Evolutionary conservation across 179 eudicot species (phyloP).

Genomic region (Pouteria campechiana): DNA sequence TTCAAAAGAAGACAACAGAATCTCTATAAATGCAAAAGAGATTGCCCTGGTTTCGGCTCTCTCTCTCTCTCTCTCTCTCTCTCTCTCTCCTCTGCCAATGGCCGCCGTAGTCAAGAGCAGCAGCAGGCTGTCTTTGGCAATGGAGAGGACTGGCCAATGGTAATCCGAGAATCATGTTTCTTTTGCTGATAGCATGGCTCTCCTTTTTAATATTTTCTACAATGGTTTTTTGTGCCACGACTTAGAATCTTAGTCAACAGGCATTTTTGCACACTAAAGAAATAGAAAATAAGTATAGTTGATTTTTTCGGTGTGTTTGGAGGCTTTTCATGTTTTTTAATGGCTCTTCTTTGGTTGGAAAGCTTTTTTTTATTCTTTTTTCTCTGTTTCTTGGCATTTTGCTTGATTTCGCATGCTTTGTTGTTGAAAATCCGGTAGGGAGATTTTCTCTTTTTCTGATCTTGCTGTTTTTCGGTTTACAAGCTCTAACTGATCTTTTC

Average conservation of each 20-base stretch:
- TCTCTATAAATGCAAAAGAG: no score
- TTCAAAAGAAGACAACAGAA: no score
- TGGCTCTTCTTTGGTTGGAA: neutral
- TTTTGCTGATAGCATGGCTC: neutral
- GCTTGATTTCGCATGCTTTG: no score
- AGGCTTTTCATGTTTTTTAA: no score
- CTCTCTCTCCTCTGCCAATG: neutral
- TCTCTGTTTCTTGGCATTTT: neutral
- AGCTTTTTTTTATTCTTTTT: neutral
- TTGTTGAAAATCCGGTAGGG: no score
- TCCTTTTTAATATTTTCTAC: neutral
- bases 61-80: conserved; percentile 1
- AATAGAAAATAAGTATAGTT: neutral
- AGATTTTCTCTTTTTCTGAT: no score
- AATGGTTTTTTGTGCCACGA: neutral
- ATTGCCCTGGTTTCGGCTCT: no score
- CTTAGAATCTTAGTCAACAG: neutral
- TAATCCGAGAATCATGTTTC: conserved; percentile 3
- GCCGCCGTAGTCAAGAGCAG: conserved; percentile 13
- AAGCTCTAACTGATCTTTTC: no score
- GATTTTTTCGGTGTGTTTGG: no score
- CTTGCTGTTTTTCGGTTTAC: no score
- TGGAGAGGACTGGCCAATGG: conserved; percentile 93
- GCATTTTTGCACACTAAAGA: neutral
- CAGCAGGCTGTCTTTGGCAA: conserved; percentile 53